These are phyloP conservation scores for Sclerotinia subarctica DNA, from an alignment of 2,329 filamentous ascomycete species.

Conservation along the genomic window DNA sequence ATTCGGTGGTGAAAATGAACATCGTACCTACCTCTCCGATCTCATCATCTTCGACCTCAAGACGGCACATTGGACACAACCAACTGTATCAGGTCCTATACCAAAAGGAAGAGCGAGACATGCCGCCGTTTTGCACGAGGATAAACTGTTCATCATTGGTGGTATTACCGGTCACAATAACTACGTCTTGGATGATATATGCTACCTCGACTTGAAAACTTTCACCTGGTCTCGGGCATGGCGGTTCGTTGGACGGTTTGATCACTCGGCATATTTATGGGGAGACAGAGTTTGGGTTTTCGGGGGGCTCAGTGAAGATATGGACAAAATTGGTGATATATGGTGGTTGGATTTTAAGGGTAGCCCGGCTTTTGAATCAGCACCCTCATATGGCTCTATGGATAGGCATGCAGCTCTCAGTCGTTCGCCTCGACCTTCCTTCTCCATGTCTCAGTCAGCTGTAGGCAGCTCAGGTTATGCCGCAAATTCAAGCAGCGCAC, in stretches of 20 bases:
- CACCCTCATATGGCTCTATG: slow-evolving; percentile 55
- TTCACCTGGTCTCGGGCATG: slow-evolving; percentile 96
- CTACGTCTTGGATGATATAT: slow-evolving; percentile 90
- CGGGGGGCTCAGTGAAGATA: slow-evolving; percentile 88
- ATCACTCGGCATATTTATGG: slow-evolving; percentile 93
- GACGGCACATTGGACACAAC: slow-evolving; percentile 92
- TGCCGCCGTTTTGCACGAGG: slow-evolving; percentile 86
- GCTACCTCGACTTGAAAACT: slow-evolving; percentile 93
- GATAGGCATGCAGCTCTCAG: slow-evolving; percentile 41
- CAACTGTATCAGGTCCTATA: slow-evolving; percentile 76
- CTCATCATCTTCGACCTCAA: slow-evolving; percentile 94
- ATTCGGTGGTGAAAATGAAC: slow-evolving; percentile 97
- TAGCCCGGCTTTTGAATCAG: slow-evolving; percentile 76
- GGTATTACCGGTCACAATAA: slow-evolving; percentile 94
- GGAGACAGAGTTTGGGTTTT: slow-evolving; percentile 93
- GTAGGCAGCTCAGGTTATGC: slow-evolving; percentile 63
- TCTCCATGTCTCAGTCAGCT: slow-evolving; percentile 49
- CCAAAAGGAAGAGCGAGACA: slow-evolving; percentile 90
- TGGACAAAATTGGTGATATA: slow-evolving; percentile 94
- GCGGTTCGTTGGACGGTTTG: slow-evolving; percentile 92
- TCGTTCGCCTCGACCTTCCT: slow-evolving; percentile 50
- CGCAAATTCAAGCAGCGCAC: slow-evolving; percentile 64
- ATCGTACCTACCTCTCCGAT: slow-evolving; percentile 91
- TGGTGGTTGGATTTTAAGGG: slow-evolving; percentile 98
- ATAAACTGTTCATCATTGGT: slow-evolving; percentile 93